Percentiles rank a stretch among this genome's conserved stretches.
Conservation (phyloP, 192 early-diverging fungal genomes). For the Coemansia sp. region DNA sequence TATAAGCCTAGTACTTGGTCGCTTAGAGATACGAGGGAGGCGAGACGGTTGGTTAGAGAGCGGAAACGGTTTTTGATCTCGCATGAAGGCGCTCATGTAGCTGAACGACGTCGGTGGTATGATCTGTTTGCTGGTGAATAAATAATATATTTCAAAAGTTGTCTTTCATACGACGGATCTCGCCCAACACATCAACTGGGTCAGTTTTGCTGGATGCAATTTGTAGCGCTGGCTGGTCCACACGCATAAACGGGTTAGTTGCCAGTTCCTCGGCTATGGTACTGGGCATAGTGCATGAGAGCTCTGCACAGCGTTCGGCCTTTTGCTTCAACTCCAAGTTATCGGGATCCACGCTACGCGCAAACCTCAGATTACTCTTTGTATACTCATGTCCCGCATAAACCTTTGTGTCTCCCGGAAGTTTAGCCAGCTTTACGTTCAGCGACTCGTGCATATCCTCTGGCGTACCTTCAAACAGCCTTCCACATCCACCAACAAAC, state of each 20-base stretch:
- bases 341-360: constrained; percentile 71
- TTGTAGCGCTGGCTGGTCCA: constrained; percentile 64
- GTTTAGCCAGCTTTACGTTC: constrained; percentile 61
- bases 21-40: constrained; percentile 28
- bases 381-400: constrained; percentile 98
- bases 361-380: constrained; percentile 71
- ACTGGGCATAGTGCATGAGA: constrained; percentile 73
- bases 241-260: constrained; percentile 90
- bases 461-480: constrained; percentile 91
- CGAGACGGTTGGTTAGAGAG: constrained; percentile 23
- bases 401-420: constrained; percentile 82
- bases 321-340: constrained; percentile 72
- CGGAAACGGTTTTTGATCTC: background rate
- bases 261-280: constrained; percentile 85
- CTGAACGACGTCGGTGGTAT: constrained; percentile 45
- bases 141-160: constrained; percentile 46
- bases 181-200: constrained; percentile 75
- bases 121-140: constrained; percentile 28
- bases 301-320: constrained; percentile 59
- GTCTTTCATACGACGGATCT: constrained; percentile 82
- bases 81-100: constrained; percentile 24
- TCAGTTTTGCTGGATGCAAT: constrained; percentile 60
- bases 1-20: constrained; percentile 27
- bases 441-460: constrained; percentile 84
- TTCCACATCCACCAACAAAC: constrained; percentile 84